Evolutionary conservation across 805 yeast species (phyloP).

Genomic region (Blastobotrys robertii): DNA sequence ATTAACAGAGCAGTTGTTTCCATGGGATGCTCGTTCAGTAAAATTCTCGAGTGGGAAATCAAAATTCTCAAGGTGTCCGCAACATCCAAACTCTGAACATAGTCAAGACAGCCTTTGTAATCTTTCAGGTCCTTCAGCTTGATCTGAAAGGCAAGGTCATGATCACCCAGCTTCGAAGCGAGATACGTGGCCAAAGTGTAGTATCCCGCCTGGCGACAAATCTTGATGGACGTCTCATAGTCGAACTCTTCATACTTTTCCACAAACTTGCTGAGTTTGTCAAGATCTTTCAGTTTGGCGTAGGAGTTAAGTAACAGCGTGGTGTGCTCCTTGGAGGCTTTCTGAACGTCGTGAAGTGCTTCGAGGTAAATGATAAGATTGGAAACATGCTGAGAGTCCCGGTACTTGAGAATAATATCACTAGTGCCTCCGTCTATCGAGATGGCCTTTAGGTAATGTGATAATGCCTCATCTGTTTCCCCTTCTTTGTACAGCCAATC

Average conservation of each 20-base stretch:
- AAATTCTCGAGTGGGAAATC: slow-evolving; percentile 50
- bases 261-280: slow-evolving; percentile 50
- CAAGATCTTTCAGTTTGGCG: slow-evolving; percentile 60
- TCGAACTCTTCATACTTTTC: slow-evolving; percentile 41
- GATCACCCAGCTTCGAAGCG: slow-evolving; percentile 62
- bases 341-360: slow-evolving; percentile 42
- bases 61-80: slow-evolving; percentile 71
- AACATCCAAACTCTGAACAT: slow-evolving; percentile 55
- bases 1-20: slow-evolving; percentile 77
- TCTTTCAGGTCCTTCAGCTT: slow-evolving; percentile 56
- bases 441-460: slow-evolving; percentile 59
- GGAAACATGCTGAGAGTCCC: slow-evolving; percentile 63
- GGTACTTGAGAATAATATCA: slow-evolving; percentile 67
- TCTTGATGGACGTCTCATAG: slow-evolving; percentile 51
- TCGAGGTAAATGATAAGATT: slow-evolving; percentile 56
- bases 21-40: slow-evolving; percentile 62
- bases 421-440: slow-evolving; percentile 48
- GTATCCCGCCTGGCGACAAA: slow-evolving; percentile 67
- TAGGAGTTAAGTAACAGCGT: slow-evolving; percentile 70
- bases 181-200: slow-evolving; percentile 56
- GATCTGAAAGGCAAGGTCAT: slow-evolving; percentile 67
- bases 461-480: slow-evolving; percentile 58
- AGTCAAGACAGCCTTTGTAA: slow-evolving; percentile 50
- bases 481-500: slow-evolving; percentile 60
- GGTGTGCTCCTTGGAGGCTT: slow-evolving; percentile 70